Evolutionary conservation across 2,329 filamentous ascomycete species (phyloP), one percentile per base, ranked within the genome.

Genomic region (Ambrosiella cleistominuta): DNA sequence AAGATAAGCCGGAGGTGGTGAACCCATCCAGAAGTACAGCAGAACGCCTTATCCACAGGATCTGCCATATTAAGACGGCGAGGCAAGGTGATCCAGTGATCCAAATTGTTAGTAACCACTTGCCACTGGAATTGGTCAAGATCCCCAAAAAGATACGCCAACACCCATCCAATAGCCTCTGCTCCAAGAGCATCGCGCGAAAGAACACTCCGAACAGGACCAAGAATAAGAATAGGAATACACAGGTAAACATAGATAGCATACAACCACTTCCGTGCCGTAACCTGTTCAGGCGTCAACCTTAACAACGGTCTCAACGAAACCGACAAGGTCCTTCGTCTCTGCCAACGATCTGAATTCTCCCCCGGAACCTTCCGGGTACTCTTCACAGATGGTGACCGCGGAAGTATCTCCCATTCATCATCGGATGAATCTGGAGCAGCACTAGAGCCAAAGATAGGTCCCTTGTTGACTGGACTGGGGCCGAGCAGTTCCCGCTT

Each of bases 91-190:
- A 93, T 82, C 88, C 88, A 96, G 62, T 73, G 70, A 63, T 86
- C 81, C 5, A 93, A 73, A 61, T 85, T 81, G 61, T 80, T 76
- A 61, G 76, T 78, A 13, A 88, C 74, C 7, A 91, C 78, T 67
- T 85, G 76, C 67, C 85, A 82, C 27, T 89, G 78, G 63, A 96
- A 81, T 65, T 74, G 76, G 0, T 79, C 76, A 9, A 90, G 67
- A 64, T 95, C 86, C 11, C 91, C 90, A 61, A 97, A 79, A 2
- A 96, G 72, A 68, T 98, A 98, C 1, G 88, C 85, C 9, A 96
- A 69, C 0, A 88, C 90, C 93, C 93, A 98, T 1, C 91, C 88
- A 50, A 98, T 80, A 0, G 93, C 89, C 64, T 98, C 93, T 56
- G 81, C 72, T 13, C 80, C 81, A 1, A 98, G 74, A 12, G 88